phyloP scores from a whole-genome alignment of 192 early-diverging fungal species.

The Endogone sp. region DNA sequence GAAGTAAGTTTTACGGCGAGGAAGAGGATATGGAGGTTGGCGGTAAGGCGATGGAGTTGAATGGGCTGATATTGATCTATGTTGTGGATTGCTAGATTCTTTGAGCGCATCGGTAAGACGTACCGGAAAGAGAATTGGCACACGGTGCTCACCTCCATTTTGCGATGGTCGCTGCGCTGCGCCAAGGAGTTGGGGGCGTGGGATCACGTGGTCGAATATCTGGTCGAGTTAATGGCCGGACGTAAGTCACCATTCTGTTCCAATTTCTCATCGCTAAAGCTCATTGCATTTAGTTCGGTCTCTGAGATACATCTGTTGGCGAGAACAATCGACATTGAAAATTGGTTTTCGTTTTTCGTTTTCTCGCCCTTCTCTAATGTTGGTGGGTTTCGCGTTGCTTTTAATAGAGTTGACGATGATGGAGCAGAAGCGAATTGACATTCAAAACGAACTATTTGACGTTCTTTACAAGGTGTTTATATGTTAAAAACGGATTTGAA shows the following conservation, averaged over 20 bases:
- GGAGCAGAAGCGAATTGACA: constrained; percentile 17
- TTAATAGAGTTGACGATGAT: constrained; percentile 17
- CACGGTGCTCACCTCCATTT: constrained; percentile 61
- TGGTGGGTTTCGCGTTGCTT: too few species aligned
- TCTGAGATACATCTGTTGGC: neutral
- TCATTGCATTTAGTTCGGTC: neutral
- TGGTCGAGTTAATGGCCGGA: constrained; percentile 68
- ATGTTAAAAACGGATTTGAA: too few species aligned
- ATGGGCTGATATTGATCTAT: neutral
- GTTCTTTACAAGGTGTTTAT: constrained; percentile 27
- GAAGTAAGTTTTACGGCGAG: constrained; percentile 50
- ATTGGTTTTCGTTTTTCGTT: neutral
- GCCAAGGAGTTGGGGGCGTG: constrained; percentile 60
- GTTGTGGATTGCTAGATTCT: constrained; percentile 49
- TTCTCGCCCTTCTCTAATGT: neutral
- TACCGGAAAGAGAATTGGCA: constrained; percentile 87
- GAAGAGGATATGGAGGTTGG: too few species aligned
- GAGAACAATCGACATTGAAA: neutral
- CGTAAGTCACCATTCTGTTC: constrained; percentile 24
- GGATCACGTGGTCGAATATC: constrained; percentile 58
- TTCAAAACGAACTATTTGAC: constrained; percentile 35
- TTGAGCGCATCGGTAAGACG: constrained; percentile 82
- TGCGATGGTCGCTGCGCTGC: constrained; percentile 63
- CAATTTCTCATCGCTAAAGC: neutral
- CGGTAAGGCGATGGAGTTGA: too few species aligned